A percentile compares a stretch with the other conserved stretches of the same genome.
Evolutionary conservation across 495 filamentous ascomycete species (phyloP).

Genomic region (Collariella sp.): DNA sequence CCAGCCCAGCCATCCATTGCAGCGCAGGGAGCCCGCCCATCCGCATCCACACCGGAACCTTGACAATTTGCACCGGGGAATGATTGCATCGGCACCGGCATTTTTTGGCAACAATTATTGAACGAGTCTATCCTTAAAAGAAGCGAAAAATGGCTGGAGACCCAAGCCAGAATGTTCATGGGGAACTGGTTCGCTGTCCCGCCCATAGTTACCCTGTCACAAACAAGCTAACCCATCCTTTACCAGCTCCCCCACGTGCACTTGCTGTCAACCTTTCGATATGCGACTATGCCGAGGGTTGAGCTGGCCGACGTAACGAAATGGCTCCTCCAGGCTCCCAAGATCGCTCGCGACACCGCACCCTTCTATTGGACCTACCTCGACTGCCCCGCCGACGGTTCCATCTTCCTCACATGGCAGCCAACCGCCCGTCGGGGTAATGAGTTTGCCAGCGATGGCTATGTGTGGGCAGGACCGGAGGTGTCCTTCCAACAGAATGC

Average conservation of each 20-base stretch:
- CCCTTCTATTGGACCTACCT: slow-evolving; percentile 90
- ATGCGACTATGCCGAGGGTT: slow-evolving; percentile 56
- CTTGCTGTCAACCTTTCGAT: slow-evolving; percentile 67
- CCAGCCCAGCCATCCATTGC: neutral
- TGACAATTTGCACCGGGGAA: neutral
- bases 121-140: neutral
- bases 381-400: slow-evolving; percentile 69
- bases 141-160: slow-evolving; percentile 22
- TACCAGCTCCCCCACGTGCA: slow-evolving; percentile 79
- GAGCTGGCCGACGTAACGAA: slow-evolving; percentile 62
- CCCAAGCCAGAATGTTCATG: slow-evolving; percentile 31
- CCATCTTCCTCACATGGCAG: slow-evolving; percentile 80
- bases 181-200: slow-evolving; percentile 25
- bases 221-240: slow-evolving; percentile 4
- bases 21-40: neutral
- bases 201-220: neutral
- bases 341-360: slow-evolving; percentile 62
- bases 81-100: slow-evolving; percentile 12
- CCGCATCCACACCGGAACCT: neutral
- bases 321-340: slow-evolving; percentile 71
- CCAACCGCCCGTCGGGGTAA: slow-evolving; percentile 55
- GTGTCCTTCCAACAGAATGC: slow-evolving; percentile 58
- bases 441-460: slow-evolving; percentile 81
- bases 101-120: neutral
- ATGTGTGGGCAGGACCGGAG: slow-evolving; percentile 78